phyloP scores from a whole-genome alignment of 139 green algal species.

The Micromonas pusilla region DNA sequence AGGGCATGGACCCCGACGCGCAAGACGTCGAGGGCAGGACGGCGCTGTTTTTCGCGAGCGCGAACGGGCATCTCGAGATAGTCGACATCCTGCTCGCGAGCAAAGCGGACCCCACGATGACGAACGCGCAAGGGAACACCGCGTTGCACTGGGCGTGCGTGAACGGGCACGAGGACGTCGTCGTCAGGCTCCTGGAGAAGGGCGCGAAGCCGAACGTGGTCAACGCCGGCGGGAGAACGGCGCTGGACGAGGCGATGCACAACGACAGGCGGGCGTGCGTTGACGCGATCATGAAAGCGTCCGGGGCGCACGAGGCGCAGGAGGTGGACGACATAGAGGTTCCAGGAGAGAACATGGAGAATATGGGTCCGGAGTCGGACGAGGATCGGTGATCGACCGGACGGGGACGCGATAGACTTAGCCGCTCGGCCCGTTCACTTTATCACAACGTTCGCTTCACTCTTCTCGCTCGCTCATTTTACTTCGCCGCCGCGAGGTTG shows the following conservation, averaged over 20 bases:
- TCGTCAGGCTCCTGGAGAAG: neutral
- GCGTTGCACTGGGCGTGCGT: constrained; percentile 32
- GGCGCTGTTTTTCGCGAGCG: constrained; percentile 13
- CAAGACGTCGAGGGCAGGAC: neutral
- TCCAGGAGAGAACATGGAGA: neutral
- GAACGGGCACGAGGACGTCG: constrained; percentile 26
- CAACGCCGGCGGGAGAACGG: neutral
- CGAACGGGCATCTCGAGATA: constrained; percentile 24
- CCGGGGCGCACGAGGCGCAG: neutral
- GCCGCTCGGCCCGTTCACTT: too few relatives aligned
- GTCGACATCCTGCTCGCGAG: neutral
- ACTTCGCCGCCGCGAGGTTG: constrained; percentile 54
- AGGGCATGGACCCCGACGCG: neutral
- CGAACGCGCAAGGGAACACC: constrained; percentile 25
- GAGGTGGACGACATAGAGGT: neutral
- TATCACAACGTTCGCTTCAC: too few relatives aligned
- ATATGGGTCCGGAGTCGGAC: neutral
- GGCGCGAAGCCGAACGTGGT: neutral
- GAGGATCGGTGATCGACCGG: too few relatives aligned
- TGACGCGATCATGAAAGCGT: neutral
- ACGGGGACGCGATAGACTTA: too few relatives aligned
- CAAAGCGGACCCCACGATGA: neutral
- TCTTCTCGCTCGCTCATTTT: too few relatives aligned
- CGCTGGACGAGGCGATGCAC: constrained; percentile 24
- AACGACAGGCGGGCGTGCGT: constrained; percentile 17